Evolutionary conservation across 306 rosid species (phyloP).

Genomic region (Begonia masoniana): DNA sequence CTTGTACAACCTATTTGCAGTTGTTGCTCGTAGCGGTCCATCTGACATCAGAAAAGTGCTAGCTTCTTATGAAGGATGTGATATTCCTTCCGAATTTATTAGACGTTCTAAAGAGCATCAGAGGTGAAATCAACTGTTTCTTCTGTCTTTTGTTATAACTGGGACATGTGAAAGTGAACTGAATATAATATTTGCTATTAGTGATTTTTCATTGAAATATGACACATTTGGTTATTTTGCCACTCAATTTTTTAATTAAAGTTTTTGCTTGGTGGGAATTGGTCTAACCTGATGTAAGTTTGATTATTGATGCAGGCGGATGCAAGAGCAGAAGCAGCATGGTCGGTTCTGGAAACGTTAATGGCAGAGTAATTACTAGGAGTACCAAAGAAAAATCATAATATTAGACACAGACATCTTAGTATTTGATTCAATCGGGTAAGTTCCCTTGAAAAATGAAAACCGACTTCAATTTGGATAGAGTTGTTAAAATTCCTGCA

Average conservation of each 20-base stretch:
- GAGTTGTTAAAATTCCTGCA: too few relatives aligned
- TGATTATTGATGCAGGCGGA: conserved; percentile 33
- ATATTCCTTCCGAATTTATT: conserved; percentile 74
- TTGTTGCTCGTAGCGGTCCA: conserved; percentile 85
- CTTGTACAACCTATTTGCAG: conserved; percentile 33
- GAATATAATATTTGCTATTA: not conserved
- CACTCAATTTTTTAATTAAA: too few relatives aligned
- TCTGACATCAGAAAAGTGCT: conserved; percentile 82
- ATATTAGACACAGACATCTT: too few relatives aligned
- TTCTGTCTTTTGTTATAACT: not conserved
- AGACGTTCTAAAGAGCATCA: conserved; percentile 76
- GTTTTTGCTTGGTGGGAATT: not conserved
- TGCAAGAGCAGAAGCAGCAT: conserved; percentile 58
- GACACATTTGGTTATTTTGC: too few relatives aligned
- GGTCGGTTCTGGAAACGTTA: conserved; percentile 61
- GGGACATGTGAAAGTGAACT: too few relatives aligned
- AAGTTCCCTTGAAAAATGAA: too few relatives aligned
- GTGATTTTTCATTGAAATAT: too few relatives aligned
- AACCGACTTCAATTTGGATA: too few relatives aligned
- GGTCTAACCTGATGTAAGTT: not conserved
- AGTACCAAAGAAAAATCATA: too few relatives aligned
- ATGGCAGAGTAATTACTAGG: conserved; percentile 7
- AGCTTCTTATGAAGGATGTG: conserved; percentile 67
- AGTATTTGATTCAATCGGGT: too few relatives aligned
- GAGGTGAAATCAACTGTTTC: conserved; percentile 24